Conservation (phyloP, 1,284 basidiomycete species). For the Ceratobasidium sp. region DNA sequence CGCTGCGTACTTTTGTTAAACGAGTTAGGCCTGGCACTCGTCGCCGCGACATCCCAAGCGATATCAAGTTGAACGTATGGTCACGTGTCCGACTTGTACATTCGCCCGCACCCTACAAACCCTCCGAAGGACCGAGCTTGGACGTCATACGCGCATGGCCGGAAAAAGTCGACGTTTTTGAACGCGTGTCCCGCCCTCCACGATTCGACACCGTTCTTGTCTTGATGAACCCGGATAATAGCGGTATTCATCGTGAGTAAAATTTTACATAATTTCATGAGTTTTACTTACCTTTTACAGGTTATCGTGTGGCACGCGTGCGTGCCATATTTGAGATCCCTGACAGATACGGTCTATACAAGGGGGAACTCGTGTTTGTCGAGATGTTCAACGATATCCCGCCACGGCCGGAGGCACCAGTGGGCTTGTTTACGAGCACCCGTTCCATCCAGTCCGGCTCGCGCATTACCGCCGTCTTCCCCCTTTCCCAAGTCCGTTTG, state of each 20-base stretch:
- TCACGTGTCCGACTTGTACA: conserved; percentile 11
- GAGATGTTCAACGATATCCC: conserved; percentile 16
- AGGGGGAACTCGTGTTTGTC: conserved; percentile 13
- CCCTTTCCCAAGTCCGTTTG: conserved; percentile 14
- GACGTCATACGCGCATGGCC: conserved; percentile 21
- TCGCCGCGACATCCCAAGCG: not conserved
- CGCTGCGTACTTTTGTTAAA: not conserved
- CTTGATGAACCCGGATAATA: not conserved
- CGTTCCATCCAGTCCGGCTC: not conserved
- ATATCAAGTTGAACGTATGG: conserved; percentile 15
- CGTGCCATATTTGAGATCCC: conserved; percentile 24
- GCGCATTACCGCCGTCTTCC: not conserved
- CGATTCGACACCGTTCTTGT: conserved; percentile 12
- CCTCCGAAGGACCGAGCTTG: not conserved
- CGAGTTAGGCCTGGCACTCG: not conserved
- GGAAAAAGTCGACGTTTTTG: not conserved
- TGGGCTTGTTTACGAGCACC: not conserved
- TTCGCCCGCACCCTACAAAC: conserved; percentile 19
- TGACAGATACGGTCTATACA: not conserved
- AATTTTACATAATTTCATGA: not conserved
- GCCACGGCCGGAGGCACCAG: not conserved
- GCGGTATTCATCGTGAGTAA: conserved; percentile 1
- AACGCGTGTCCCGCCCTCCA: conserved; percentile 12
- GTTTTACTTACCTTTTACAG: not conserved
- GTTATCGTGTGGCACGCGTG: conserved; percentile 7